These are phyloP conservation scores for Phytophthora pinifolia DNA, from an alignment of 352 stramenopile species.

Conservation along the genomic window DNA sequence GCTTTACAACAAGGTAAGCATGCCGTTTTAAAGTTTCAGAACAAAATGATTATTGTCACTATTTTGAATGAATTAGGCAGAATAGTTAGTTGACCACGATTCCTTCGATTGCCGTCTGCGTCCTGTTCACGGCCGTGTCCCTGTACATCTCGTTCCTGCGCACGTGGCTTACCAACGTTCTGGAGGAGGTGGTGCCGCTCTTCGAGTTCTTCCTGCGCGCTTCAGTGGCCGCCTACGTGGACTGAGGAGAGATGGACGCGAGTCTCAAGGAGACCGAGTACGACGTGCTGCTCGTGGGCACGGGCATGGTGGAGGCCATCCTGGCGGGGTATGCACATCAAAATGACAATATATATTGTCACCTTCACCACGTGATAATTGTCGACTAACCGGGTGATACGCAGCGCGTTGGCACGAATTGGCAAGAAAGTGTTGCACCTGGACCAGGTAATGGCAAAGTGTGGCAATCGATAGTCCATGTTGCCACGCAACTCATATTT, in stretches of 20 bases:
- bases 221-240: slow-evolving; percentile 21
- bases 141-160: slow-evolving; percentile 39
- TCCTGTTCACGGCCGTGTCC: slow-evolving; percentile 28
- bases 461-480: background rate
- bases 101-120: slow-evolving; percentile 19
- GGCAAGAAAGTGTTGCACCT: slow-evolving; percentile 81
- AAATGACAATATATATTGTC: slow-evolving; percentile 1
- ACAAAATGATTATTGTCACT: no score
- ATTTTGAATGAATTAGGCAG: no score
- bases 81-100: slow-evolving; percentile 24
- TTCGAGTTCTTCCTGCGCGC: slow-evolving; percentile 32
- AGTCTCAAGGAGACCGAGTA: slow-evolving; percentile 64
- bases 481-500: background rate
- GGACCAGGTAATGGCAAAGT: slow-evolving; percentile 48
- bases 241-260: slow-evolving; percentile 45
- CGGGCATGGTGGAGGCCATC: slow-evolving; percentile 80
- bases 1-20: no score
- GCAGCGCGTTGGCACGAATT: slow-evolving; percentile 58
- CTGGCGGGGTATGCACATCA: slow-evolving; percentile 50
- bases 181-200: slow-evolving; percentile 26
- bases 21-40: no score
- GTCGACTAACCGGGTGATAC: background rate
- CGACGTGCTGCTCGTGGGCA: slow-evolving; percentile 77
- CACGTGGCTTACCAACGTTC: slow-evolving; percentile 23
- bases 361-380: slow-evolving; percentile 3